phyloP scores from a whole-genome alignment of 495 filamentous ascomycete genomes.

The Neurospora hispaniola region DNA sequence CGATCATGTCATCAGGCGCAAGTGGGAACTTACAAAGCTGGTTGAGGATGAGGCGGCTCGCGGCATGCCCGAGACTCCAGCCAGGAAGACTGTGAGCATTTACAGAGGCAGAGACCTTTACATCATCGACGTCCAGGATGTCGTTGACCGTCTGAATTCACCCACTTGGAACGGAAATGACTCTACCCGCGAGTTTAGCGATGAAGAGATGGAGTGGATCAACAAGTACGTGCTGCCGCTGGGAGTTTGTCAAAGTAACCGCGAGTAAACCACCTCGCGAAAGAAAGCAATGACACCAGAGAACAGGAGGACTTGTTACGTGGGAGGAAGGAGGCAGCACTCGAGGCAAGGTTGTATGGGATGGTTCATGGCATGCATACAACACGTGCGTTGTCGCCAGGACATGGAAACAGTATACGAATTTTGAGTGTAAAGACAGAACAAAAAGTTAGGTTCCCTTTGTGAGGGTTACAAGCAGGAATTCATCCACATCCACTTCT shows the following conservation, averaged over 20 bases:
- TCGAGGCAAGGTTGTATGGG: not conserved
- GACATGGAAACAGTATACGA: not conserved
- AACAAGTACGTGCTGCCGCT: not conserved
- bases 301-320: too few relatives aligned
- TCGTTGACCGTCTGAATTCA: not conserved
- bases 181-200: not conserved
- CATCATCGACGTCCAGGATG: not conserved
- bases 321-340: not conserved
- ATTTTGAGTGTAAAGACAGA: not conserved
- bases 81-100: not conserved
- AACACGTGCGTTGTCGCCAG: not conserved
- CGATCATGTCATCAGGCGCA: not conserved
- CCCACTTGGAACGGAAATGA: not conserved
- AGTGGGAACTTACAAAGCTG: not conserved
- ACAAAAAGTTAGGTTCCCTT: not conserved
- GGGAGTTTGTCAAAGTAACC: not conserved
- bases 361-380: not conserved
- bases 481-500: too few relatives aligned
- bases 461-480: too few relatives aligned
- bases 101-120: not conserved
- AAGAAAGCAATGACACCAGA: not conserved
- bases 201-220: not conserved
- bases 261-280: not conserved
- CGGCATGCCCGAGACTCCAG: not conserved
- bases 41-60: not conserved